Evolutionary conservation across 768 basidiomycete species (phyloP), one percentile per base, ranked within the genome.

Genomic region (Fomitopsis pulvina): DNA sequence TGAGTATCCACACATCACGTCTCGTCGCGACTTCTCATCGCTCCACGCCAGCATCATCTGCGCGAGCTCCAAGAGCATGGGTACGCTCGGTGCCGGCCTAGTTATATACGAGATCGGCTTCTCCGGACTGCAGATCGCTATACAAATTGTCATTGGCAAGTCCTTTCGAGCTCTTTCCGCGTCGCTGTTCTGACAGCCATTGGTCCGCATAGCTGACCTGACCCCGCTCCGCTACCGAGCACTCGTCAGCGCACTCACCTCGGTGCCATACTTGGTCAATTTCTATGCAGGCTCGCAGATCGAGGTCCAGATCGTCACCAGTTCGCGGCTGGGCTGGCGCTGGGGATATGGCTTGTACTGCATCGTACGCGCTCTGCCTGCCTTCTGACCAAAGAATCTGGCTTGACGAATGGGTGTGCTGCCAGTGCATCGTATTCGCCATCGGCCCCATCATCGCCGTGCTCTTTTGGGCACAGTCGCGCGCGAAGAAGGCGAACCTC

Each of bases 281-380:
- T 79, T 71, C 2, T 83, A 82, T 58, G 68, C 84, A 50, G 80
- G 81, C n/a, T 68, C 78, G n/a, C 80, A 79, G 57, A 74, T 85
- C 42, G 71, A 78, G n/a, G 59, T 78, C 6, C 51, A 56, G 20
- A 62, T 75, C 25, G 57, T 74, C 21, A 66, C 66, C 52, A 37
- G 34, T 16, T 37, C 34, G 34, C 66, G 76, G 29, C 48, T 68
- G 21, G 76, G 78, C 6, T 85, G 83, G 83, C 65, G 83, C 62
- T 84, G 83, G 83, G 83, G 83, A 27, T 85, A 79, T 80, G 59
- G 43, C 47, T 47, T 40, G 20, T 29, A 20, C n/a, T 48, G 34
- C 14, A 37, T 37, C 34, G 34, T 37, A 16, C 34, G 34, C 18
- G 14, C 14, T 37, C 14, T 18, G 7, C 14, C 34, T 5, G 34